A percentile compares a stretch with the other conserved stretches of the same genome.
phyloP scores from a whole-genome alignment of 2,329 filamentous ascomycete species.

The Triangularia verruculosa region DNA sequence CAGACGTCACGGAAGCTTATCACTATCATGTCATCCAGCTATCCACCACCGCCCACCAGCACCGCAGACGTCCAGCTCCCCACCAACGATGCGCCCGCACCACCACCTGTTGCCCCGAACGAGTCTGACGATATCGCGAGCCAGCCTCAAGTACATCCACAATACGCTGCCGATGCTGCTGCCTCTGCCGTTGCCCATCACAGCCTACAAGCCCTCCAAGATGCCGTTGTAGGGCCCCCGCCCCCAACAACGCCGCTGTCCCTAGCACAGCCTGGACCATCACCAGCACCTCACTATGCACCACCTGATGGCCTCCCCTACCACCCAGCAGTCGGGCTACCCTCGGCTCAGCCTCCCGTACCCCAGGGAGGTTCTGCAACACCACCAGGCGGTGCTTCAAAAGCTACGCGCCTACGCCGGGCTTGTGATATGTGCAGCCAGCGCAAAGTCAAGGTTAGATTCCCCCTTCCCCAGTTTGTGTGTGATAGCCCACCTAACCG shows the following conservation, averaged over 20 bases:
- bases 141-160: slow-evolving; percentile 10
- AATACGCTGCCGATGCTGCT: slow-evolving; percentile 15
- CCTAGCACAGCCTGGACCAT: neutral
- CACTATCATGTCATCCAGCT: slow-evolving; percentile 20
- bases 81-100: slow-evolving; percentile 1
- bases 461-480: neutral
- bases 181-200: slow-evolving; percentile 25
- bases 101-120: slow-evolving; percentile 6
- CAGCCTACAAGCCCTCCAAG: slow-evolving; percentile 28
- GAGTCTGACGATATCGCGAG: neutral
- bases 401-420: slow-evolving; percentile 54
- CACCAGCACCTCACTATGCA: slow-evolving; percentile 14
- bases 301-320: slow-evolving; percentile 12
- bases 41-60: slow-evolving; percentile 20
- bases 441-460: slow-evolving; percentile 54
- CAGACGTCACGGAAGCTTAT: slow-evolving; percentile 3
- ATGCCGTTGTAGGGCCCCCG: slow-evolving; percentile 22
- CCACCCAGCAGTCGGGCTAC: neutral
- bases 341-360: neutral
- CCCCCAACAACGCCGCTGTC: neutral
- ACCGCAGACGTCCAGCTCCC: neutral
- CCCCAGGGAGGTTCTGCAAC: neutral
- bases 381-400: slow-evolving; percentile 26
- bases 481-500: slow-evolving; percentile 7
- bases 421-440: slow-evolving; percentile 62